Evolutionary conservation across 805 yeast species (phyloP).

Genomic region (Teunomyces gatunensis): DNA sequence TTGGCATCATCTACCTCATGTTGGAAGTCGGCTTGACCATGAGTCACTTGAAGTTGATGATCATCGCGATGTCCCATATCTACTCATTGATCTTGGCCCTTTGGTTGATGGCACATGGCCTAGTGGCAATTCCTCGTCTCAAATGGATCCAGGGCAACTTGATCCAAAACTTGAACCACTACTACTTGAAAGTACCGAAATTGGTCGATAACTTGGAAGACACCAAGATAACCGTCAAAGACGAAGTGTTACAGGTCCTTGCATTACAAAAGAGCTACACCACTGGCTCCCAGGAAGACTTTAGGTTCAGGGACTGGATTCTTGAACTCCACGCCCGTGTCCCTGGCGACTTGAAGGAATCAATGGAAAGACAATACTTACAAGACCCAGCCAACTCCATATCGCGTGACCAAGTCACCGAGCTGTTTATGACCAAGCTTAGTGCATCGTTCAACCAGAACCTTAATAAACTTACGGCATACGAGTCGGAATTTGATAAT

Average conservation of each 20-base stretch:
- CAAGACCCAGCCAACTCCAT: slow-evolving; percentile 19
- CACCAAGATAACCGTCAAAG: slow-evolving; percentile 58
- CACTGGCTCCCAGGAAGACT: slow-evolving; percentile 22
- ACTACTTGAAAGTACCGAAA: slow-evolving; percentile 55
- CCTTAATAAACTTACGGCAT: slow-evolving; percentile 50
- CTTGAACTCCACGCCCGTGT: slow-evolving; percentile 48
- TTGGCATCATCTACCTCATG: slow-evolving; percentile 60
- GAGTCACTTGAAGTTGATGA: slow-evolving; percentile 58
- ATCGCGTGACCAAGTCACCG: slow-evolving; percentile 34
- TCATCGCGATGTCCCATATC: slow-evolving; percentile 74
- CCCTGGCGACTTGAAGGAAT: slow-evolving; percentile 36
- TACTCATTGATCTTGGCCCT: slow-evolving; percentile 72
- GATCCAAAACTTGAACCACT: slow-evolving; percentile 26
- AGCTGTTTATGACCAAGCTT: slow-evolving; percentile 47
- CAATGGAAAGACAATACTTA: slow-evolving; percentile 29
- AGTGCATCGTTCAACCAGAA: slow-evolving; percentile 52
- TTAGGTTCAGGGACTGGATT: slow-evolving; percentile 64
- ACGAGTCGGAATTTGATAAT: slow-evolving; percentile 55
- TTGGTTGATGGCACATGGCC: slow-evolving; percentile 85
- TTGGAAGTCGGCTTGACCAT: slow-evolving; percentile 52
- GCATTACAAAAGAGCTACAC: slow-evolving; percentile 49
- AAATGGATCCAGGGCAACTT: slow-evolving; percentile 38
- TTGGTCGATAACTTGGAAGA: slow-evolving; percentile 63
- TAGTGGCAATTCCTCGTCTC: slow-evolving; percentile 61
- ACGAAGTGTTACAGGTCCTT: slow-evolving; percentile 57